A percentile compares a stretch with the other conserved stretches of the same genome.
phyloP scores from a whole-genome alignment of 1,284 basidiomycete genomes.

The Trichosporon sp. region DNA sequence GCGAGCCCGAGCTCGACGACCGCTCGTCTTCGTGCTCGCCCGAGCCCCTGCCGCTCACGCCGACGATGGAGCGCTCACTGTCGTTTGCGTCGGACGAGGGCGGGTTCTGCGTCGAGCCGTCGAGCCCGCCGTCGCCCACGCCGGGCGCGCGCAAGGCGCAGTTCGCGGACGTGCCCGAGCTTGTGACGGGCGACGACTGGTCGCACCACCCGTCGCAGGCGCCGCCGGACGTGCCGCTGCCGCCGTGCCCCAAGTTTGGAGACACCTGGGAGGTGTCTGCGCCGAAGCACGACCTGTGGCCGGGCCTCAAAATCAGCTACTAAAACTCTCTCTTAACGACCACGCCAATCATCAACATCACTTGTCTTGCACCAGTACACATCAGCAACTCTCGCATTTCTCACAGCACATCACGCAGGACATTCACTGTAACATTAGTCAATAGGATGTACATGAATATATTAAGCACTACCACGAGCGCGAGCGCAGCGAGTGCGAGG shows the following conservation, averaged over 20 bases:
- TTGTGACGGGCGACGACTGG: not conserved
- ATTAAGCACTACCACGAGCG: not conserved
- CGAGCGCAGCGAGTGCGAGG: not conserved
- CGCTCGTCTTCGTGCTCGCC: constrained; percentile 14
- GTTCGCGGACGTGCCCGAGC: constrained; percentile 4
- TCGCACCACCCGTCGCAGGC: not conserved
- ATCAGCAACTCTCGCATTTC: not conserved
- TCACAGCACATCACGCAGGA: not conserved
- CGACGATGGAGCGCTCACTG: constrained; percentile 10
- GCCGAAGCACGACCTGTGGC: not conserved
- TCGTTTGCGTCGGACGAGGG: constrained; percentile 5
- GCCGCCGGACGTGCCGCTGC: not conserved
- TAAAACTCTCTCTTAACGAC: not conserved
- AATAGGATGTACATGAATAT: not conserved
- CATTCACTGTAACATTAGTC: not conserved
- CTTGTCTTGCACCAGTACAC: not conserved
- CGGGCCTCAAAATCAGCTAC: not conserved
- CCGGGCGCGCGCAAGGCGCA: not conserved
- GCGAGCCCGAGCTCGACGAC: constrained; percentile 20
- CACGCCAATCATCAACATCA: not conserved
- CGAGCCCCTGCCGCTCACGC: constrained; percentile 17
- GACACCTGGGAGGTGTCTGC: not conserved
- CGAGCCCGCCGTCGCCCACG: not conserved
- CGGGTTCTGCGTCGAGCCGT: not conserved
- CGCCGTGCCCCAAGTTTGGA: not conserved